Evolutionary conservation across 352 stramenopile species (phyloP).

Genomic region (Globisporangium recalcitrans): DNA sequence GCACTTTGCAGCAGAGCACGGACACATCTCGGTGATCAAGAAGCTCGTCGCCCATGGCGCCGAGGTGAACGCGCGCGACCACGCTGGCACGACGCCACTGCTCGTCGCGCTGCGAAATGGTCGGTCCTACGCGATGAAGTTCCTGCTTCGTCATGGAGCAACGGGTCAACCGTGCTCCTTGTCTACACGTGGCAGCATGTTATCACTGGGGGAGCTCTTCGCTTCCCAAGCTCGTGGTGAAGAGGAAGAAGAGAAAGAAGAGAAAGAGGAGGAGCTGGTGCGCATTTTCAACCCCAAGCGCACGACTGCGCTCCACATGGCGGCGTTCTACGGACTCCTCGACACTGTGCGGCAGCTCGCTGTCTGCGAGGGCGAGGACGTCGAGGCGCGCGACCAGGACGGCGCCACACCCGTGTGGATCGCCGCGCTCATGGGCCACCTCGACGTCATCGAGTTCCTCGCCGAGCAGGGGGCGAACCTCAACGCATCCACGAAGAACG

Average conservation of each 20-base stretch:
- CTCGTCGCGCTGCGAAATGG: slow-evolving; percentile 26
- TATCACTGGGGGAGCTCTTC: not conserved
- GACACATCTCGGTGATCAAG: slow-evolving; percentile 21
- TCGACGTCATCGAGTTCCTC: slow-evolving; percentile 32
- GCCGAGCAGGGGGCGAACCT: slow-evolving; percentile 26
- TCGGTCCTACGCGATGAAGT: slow-evolving; percentile 21
- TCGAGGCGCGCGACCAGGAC: slow-evolving; percentile 29
- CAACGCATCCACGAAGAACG: slow-evolving; percentile 15
- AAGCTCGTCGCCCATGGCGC: slow-evolving; percentile 27
- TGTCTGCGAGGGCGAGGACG: slow-evolving; percentile 14
- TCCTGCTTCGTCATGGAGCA: slow-evolving; percentile 22
- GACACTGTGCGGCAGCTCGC: slow-evolving; percentile 21
- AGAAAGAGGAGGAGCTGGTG: not conserved
- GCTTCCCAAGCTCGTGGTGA: not conserved
- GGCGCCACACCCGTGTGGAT: slow-evolving; percentile 33
- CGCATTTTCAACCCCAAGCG: slow-evolving; percentile 20
- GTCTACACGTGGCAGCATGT: slow-evolving; percentile 3
- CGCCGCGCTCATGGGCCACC: slow-evolving; percentile 28
- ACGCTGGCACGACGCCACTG: slow-evolving; percentile 21
- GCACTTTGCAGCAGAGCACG: slow-evolving; percentile 23
- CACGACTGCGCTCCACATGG: slow-evolving; percentile 35
- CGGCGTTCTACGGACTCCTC: slow-evolving; percentile 28
- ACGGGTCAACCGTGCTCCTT: not conserved
- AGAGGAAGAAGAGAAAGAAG: not conserved
- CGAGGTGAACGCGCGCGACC: slow-evolving; percentile 16